phyloP scores from a whole-genome alignment of 2,329 filamentous ascomycete species.

The Microdochium trichocladiopsis region DNA sequence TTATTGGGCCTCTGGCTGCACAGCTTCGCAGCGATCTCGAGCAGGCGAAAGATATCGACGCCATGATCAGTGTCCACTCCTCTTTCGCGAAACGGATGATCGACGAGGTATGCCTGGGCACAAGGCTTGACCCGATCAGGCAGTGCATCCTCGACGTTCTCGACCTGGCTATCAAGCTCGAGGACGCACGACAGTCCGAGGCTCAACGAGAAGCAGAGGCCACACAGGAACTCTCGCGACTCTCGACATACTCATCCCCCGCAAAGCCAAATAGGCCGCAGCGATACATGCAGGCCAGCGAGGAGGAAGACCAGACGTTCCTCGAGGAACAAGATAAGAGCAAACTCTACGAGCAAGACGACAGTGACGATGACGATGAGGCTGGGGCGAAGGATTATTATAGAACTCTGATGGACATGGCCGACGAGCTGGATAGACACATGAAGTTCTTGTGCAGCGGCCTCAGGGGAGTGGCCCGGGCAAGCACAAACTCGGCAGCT shows the following conservation, averaged over 20 bases:
- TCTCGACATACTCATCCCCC: conserved; percentile 24
- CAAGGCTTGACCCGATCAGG: conserved; percentile 62
- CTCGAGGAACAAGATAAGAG: conserved; percentile 18
- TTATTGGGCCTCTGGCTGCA: conserved; percentile 53
- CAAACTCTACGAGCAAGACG: conserved; percentile 14
- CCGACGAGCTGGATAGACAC: conserved; percentile 55
- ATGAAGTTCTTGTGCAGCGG: conserved; percentile 67
- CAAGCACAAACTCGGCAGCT: conserved; percentile 53
- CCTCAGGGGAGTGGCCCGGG: conserved; percentile 67
- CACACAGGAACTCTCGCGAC: conserved; percentile 28
- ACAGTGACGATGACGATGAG: conserved; percentile 28
- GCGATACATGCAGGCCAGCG: conserved; percentile 16
- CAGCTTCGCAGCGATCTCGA: conserved; percentile 51
- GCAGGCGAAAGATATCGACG: conserved; percentile 66
- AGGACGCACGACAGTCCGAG: conserved; percentile 45
- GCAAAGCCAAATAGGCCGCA: conserved; percentile 17
- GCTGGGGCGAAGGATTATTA: conserved; percentile 36
- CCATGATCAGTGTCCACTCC: conserved; percentile 67
- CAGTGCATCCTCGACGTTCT: conserved; percentile 69
- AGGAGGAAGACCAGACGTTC: conserved; percentile 23
- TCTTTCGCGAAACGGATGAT: conserved; percentile 55
- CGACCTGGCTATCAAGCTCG: conserved; percentile 65
- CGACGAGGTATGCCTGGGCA: conserved; percentile 62
- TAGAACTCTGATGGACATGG: conserved; percentile 48
- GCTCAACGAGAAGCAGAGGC: conserved; percentile 27